These are phyloP conservation scores for Cryphonectria japonica DNA, from an alignment of 2,329 filamentous ascomycete genomes.

Conservation along the genomic window DNA sequence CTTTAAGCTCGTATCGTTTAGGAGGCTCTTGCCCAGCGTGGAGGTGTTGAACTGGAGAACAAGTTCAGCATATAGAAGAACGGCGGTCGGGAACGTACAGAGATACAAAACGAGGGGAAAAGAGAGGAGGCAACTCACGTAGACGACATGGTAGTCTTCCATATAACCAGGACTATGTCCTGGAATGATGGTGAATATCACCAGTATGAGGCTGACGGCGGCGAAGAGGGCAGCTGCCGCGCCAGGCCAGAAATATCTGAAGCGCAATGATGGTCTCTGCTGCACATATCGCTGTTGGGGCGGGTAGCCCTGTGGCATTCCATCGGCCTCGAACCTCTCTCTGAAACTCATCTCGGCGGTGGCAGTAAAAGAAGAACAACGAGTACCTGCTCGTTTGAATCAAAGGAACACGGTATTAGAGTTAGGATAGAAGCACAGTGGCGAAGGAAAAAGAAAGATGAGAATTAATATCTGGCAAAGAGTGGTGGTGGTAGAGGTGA, in stretches of 20 bases:
- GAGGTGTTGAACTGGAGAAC: constrained; percentile 45
- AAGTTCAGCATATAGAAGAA: constrained; percentile 1
- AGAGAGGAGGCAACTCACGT: constrained; percentile 36
- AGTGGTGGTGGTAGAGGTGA: not conserved
- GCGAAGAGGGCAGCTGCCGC: constrained; percentile 40
- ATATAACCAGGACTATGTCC: constrained; percentile 43
- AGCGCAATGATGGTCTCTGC: not conserved
- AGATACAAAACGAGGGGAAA: no score
- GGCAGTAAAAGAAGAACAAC: not conserved
- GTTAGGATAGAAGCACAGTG: not conserved
- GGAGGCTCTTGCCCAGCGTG: constrained; percentile 43
- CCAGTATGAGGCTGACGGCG: constrained; percentile 41
- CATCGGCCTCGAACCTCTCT: constrained; percentile 1
- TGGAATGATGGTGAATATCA: constrained; percentile 43
- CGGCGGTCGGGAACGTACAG: constrained; percentile 7
- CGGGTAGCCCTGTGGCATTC: not conserved
- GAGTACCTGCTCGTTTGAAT: constrained; percentile 9
- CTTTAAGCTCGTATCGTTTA: constrained; percentile 34
- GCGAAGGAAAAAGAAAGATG: not conserved
- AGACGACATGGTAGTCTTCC: constrained; percentile 45
- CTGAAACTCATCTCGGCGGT: not conserved
- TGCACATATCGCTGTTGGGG: constrained; percentile 5
- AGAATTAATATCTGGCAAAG: not conserved
- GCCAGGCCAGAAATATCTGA: constrained; percentile 11
- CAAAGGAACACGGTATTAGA: not conserved